Conservation (phyloP, 2,329 filamentous ascomycete genomes). For the Corniculantispora saksenae region DNA sequence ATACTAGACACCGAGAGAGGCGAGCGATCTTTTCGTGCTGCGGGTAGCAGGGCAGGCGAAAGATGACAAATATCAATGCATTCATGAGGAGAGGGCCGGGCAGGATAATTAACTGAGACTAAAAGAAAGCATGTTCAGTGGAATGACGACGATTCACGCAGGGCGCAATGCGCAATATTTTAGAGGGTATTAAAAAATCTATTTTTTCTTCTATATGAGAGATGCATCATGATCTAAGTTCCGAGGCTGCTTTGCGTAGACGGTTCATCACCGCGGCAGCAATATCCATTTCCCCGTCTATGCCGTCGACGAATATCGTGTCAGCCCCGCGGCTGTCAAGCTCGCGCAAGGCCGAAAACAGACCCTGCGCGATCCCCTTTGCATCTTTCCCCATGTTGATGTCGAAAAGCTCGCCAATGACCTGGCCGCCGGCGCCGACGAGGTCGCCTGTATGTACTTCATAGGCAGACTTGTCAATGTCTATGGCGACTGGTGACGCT, state of each 20-base stretch:
- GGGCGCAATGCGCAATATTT: slow-evolving; percentile 3
- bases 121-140: neutral
- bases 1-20: neutral
- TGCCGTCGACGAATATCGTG: slow-evolving; percentile 87
- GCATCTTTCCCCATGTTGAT: slow-evolving; percentile 71
- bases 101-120: slow-evolving; percentile 1
- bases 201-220: slow-evolving; percentile 31
- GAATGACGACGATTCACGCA: neutral
- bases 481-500: slow-evolving; percentile 25
- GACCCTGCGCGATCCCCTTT: slow-evolving; percentile 75
- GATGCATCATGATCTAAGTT: slow-evolving; percentile 51
- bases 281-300: slow-evolving; percentile 76
- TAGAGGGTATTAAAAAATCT: slow-evolving; percentile 26
- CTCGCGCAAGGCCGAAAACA: slow-evolving; percentile 85
- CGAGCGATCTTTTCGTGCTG: neutral
- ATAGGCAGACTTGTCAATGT: slow-evolving; percentile 35
- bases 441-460: slow-evolving; percentile 45
- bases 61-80: slow-evolving; percentile 10
- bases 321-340: slow-evolving; percentile 79
- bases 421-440: slow-evolving; percentile 32
- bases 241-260: slow-evolving; percentile 73
- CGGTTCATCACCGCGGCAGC: slow-evolving; percentile 87
- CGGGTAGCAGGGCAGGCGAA: neutral
- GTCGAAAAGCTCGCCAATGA: slow-evolving; percentile 58
- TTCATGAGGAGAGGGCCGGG: neutral